Conservation (phyloP, 192 early-diverging fungal species). For the Umbelopsis vinacea region DNA sequence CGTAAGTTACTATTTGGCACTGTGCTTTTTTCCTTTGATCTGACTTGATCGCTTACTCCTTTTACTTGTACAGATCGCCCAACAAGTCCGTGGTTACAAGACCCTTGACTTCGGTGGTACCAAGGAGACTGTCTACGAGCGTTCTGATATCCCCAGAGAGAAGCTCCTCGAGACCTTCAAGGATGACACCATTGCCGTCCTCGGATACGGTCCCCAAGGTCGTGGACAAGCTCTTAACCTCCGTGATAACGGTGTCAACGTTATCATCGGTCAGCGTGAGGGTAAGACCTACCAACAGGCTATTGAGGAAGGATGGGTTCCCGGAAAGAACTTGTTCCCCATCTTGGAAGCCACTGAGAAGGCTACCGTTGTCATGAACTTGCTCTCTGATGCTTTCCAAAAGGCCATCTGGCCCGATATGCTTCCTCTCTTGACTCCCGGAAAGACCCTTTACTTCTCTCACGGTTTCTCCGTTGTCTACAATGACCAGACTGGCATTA, state of each 20-base stretch:
- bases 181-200: constrained; percentile 88
- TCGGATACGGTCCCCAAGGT: constrained; percentile 96
- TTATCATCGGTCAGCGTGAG: constrained; percentile 92
- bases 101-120: constrained; percentile 95
- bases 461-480: constrained; percentile 97
- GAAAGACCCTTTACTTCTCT: constrained; percentile 98
- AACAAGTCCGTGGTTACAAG: constrained; percentile 80
- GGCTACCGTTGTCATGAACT: constrained; percentile 92
- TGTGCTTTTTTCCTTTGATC: neutral
- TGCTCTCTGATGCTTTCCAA: constrained; percentile 96
- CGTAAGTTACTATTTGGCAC: constrained; percentile 17
- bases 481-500: constrained; percentile 87
- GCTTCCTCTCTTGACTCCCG: constrained; percentile 87
- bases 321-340: constrained; percentile 93
- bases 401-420: constrained; percentile 88
- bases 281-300: constrained; percentile 91
- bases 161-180: constrained; percentile 91
- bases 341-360: constrained; percentile 90
- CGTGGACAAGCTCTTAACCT: constrained; percentile 93
- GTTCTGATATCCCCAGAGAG: constrained; percentile 89
- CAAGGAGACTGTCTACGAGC: constrained; percentile 92
- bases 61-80: neutral
- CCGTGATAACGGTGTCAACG: constrained; percentile 95
- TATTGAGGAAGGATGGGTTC: constrained; percentile 92
- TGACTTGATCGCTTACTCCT: neutral